These are phyloP conservation scores for Fusarium goolgardi DNA, from an alignment of 2,329 filamentous ascomycete genomes.

Conservation along the genomic window DNA sequence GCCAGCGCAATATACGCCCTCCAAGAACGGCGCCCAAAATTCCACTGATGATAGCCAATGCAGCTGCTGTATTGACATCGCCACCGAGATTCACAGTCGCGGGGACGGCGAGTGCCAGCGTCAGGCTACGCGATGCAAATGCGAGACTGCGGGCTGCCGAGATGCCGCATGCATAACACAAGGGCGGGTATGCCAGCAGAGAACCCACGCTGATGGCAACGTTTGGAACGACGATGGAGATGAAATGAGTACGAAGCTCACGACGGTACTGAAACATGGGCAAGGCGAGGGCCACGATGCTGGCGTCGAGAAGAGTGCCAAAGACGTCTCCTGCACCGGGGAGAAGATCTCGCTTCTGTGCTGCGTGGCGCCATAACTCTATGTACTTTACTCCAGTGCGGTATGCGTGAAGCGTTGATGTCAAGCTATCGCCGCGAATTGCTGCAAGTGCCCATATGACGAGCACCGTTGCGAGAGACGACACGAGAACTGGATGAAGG, in stretches of 20 bases:
- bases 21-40: constrained; percentile 70
- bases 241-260: constrained; percentile 65
- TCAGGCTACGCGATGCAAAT: constrained; percentile 67
- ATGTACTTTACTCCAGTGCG: constrained; percentile 65
- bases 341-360: constrained; percentile 32
- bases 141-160: constrained; percentile 62
- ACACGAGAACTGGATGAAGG: constrained; percentile 69
- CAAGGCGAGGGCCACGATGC: constrained; percentile 68
- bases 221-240: constrained; percentile 66
- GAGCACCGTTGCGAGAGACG: constrained; percentile 64
- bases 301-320: constrained; percentile 65
- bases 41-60: constrained; percentile 68
- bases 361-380: constrained; percentile 59
- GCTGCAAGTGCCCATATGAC: constrained; percentile 65
- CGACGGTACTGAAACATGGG: constrained; percentile 71
- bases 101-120: constrained; percentile 69
- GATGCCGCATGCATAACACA: constrained; percentile 68
- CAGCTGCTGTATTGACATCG: constrained; percentile 66
- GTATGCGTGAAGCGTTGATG: constrained; percentile 59
- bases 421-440: constrained; percentile 55
- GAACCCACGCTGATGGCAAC: constrained; percentile 63
- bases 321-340: constrained; percentile 70
- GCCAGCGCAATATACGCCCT: constrained; percentile 57
- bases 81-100: constrained; percentile 67
- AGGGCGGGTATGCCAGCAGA: constrained; percentile 67